Evolutionary conservation across 495 filamentous ascomycete species (phyloP).

Genomic region (Neurospora sp.): DNA sequence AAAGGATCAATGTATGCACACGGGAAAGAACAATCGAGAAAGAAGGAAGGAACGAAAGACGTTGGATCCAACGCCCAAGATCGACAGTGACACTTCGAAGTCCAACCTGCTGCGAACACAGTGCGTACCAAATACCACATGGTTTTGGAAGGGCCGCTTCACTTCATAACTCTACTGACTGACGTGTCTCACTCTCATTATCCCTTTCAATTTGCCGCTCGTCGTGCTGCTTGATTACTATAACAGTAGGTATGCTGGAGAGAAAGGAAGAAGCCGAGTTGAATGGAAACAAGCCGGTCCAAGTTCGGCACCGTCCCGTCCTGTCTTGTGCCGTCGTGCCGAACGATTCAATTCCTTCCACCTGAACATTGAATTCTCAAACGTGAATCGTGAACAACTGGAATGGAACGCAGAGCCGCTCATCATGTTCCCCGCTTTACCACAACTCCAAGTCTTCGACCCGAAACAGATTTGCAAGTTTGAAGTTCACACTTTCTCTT

Average conservation of each 20-base stretch:
- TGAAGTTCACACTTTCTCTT: no score
- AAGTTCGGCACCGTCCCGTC: neutral
- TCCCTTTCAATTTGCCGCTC: neutral
- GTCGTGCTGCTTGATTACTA: neutral
- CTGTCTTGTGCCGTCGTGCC: neutral
- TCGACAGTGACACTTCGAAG: neutral
- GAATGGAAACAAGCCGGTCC: neutral
- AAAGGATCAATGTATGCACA: neutral
- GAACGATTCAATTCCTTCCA: neutral
- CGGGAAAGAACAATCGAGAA: neutral
- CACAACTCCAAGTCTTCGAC: neutral
- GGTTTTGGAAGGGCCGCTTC: neutral
- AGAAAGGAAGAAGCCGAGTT: no score
- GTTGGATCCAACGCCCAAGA: neutral
- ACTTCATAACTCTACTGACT: neutral
- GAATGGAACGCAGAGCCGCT: neutral
- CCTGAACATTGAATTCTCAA: neutral
- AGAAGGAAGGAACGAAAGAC: neutral
- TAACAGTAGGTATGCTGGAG: neutral
- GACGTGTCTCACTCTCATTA: neutral
- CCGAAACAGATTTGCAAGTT: neutral
- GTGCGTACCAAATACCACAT: neutral
- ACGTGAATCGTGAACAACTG: neutral
- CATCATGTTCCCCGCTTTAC: neutral
- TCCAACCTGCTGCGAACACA: neutral